Evolutionary conservation across 257 asterid species (phyloP), one percentile per base, ranked within the genome.

Genomic region (Cordia subcordata): DNA sequence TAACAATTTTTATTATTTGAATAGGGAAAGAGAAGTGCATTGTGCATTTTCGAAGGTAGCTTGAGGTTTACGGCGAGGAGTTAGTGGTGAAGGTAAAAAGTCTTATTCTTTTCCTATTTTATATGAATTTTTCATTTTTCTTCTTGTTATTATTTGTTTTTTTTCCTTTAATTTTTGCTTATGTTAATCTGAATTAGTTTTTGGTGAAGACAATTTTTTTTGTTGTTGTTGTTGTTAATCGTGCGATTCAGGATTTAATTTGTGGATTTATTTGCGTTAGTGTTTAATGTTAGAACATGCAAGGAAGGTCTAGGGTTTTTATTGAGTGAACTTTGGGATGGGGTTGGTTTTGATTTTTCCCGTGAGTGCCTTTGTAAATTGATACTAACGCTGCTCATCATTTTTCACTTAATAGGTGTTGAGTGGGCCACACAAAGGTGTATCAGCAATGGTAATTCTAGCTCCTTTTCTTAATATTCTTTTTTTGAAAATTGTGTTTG

Each of bases 381-480:
- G 33, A 53, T 53, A 13, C 57, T 22, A 20, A 13, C 39, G 2
- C 38, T 53, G 17, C 57, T 53, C 57, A 22, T 53, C 15, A 42
- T 53, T 20, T 5, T 53, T 33, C 21, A 23, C 21, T 22, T 21
- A 20, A 33, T 19, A 53, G 57, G 57, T 18, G 3, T 23, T 22
- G 35, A 53, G 4, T 15, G 16, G 8, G 27, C 57, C 14, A 4
- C 57, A 4, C 8, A 22, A 4, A 53, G 33, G 13, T 12, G 8
- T 33, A 20, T 53, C 57, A 11, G 38, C 10, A 53, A 53, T 53
- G 57, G 57, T 53, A 53, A 23, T 5, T 53, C 21, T 53, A 21
- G 38, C 57, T 53, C 18, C 57, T 12, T 11, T 5, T 21, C 11
- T 53, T 13, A 22, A 53, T 53, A 33, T 53, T 20, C 8, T n/a